These are phyloP conservation scores for Penicillium sclerotiorum DNA, from an alignment of 2,329 filamentous ascomycete species.

Conservation along the genomic window DNA sequence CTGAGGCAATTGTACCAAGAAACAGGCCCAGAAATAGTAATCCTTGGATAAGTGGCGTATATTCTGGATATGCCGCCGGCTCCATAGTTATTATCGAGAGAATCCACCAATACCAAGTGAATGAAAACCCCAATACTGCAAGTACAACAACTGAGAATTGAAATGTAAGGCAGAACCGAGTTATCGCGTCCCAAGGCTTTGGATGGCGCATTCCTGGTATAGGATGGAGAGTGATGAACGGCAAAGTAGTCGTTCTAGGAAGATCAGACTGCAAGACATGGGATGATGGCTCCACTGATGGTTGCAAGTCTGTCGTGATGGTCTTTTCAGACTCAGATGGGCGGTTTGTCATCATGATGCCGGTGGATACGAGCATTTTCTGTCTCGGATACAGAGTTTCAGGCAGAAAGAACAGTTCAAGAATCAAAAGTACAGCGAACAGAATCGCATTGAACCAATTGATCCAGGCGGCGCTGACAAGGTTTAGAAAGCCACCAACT, in stretches of 20 bases:
- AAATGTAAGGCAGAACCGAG: conserved; percentile 53
- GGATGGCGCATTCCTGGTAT: conserved; percentile 57
- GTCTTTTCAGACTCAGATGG: too few species aligned
- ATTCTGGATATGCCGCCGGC: conserved; percentile 55
- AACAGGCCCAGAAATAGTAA: conserved; percentile 58
- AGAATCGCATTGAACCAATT: conserved; percentile 59
- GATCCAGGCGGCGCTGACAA: conserved; percentile 55
- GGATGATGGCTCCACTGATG: conserved; percentile 19
- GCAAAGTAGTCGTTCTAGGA: conserved; percentile 46
- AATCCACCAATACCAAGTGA: conserved; percentile 62
- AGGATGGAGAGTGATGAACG: conserved; percentile 50
- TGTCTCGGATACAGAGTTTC: conserved; percentile 61
- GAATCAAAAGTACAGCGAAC: conserved; percentile 51
- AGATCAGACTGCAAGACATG: conserved; percentile 18
- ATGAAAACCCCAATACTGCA: conserved; percentile 54
- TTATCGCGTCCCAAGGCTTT: conserved; percentile 49
- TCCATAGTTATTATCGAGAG: conserved; percentile 57
- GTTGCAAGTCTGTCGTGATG: not conserved
- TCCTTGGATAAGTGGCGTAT: conserved; percentile 54
- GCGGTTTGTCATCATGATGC: not conserved
- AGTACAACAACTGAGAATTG: conserved; percentile 51
- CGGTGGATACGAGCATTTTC: conserved; percentile 45
- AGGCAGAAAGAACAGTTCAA: conserved; percentile 55
- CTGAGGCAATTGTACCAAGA: conserved; percentile 55
- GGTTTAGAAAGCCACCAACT: conserved; percentile 57